Evolutionary conservation across 345 rosid species (phyloP).

Genomic region (Hevea brasiliensis): DNA sequence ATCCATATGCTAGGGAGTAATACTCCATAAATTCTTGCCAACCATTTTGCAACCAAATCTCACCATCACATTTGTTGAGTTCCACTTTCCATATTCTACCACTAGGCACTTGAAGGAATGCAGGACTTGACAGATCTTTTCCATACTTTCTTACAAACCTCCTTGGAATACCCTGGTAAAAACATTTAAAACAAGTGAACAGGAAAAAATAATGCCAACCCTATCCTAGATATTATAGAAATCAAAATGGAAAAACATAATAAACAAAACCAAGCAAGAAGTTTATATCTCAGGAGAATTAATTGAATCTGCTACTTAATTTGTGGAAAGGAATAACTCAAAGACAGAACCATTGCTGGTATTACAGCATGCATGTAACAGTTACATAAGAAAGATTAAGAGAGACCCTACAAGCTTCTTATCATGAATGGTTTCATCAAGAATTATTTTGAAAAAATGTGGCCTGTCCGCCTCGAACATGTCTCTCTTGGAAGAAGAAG

Average conservation of each 20-base stretch:
- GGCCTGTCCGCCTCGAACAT: not conserved
- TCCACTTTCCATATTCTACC: slow-evolving; percentile 5
- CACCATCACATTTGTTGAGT: not conserved
- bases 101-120: not conserved
- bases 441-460: slow-evolving; percentile 30
- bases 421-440: slow-evolving; percentile 7
- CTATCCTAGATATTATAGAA: no score
- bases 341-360: no score
- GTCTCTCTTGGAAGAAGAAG: not conserved
- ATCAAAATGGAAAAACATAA: no score
- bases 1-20: not conserved
- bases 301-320: no score
- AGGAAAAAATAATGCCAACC: no score
- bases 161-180: slow-evolving; percentile 2
- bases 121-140: not conserved
- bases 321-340: no score
- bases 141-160: slow-evolving; percentile 8
- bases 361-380: no score
- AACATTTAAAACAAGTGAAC: no score
- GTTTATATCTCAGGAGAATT: no score
- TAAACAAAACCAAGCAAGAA: no score
- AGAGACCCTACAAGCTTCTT: slow-evolving; percentile 8
- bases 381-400: no score
- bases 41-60: slow-evolving; percentile 8
- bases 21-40: slow-evolving; percentile 19